Evolutionary conservation across 768 basidiomycete species (phyloP).

Genomic region (Tulasnella sp.): DNA sequence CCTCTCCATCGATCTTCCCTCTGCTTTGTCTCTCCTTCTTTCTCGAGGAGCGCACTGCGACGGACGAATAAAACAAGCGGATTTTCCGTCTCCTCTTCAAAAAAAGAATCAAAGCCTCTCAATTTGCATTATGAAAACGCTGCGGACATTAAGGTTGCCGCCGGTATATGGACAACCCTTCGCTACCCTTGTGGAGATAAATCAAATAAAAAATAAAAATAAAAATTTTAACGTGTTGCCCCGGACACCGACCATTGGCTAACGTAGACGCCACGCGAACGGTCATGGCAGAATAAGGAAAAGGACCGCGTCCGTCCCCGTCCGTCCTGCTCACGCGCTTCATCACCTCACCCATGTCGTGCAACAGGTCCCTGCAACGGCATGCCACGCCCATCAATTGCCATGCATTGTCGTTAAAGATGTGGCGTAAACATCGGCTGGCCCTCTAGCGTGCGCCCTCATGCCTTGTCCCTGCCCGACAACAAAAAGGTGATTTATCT

Average conservation of each 20-base stretch:
- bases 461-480: neutral
- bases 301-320: too few species aligned
- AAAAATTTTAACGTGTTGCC: too few species aligned
- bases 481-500: neutral
- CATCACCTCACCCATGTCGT: too few species aligned
- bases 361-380: neutral
- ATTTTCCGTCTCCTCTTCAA: neutral
- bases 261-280: neutral
- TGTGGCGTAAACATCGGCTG: neutral
- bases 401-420: neutral
- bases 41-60: neutral
- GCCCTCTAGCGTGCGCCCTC: neutral
- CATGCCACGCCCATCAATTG: slow-evolving; percentile 1
- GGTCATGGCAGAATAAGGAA: neutral
- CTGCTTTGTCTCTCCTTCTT: neutral
- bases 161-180: slow-evolving; percentile 6
- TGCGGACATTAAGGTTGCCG: slow-evolving; percentile 3
- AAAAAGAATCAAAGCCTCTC: neutral
- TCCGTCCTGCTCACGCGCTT: neutral
- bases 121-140: neutral
- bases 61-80: neutral
- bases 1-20: neutral
- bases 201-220: neutral
- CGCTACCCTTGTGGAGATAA: neutral
- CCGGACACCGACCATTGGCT: too few species aligned